Conservation (phyloP, 352 stramenopile genomes). For the Pythium dissotocum region DNA sequence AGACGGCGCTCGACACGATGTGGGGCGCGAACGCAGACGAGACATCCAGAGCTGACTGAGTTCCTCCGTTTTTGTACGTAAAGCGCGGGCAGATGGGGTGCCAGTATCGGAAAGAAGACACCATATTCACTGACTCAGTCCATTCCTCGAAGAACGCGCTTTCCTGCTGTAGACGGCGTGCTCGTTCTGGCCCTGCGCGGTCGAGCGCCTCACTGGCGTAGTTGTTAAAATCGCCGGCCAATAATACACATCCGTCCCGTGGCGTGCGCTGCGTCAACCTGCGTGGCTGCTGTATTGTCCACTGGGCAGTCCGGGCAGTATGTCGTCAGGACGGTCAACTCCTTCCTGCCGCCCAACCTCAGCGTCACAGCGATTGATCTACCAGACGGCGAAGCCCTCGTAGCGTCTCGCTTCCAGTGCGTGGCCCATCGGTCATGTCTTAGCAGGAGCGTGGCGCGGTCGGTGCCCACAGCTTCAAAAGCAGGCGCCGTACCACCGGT, state of each 20-base stretch:
- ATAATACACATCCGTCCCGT: not conserved
- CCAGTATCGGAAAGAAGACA: not conserved
- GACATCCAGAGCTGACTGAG: not conserved
- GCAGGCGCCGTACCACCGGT: not conserved
- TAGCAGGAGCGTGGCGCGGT: not conserved
- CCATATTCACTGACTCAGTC: not conserved
- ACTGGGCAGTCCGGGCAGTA: not conserved
- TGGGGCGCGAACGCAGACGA: not conserved
- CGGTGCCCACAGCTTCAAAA: not conserved
- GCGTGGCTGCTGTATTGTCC: not conserved
- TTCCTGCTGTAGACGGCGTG: not conserved
- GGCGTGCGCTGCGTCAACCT: not conserved
- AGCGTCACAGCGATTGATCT: not conserved
- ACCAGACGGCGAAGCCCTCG: not conserved
- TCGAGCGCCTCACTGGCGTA: not conserved
- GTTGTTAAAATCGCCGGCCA: conserved; percentile 1
- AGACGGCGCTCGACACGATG: not conserved
- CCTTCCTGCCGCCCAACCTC: not conserved
- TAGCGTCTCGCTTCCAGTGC: not conserved
- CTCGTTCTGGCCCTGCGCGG: not conserved
- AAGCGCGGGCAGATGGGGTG: not conserved
- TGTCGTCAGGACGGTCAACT: not conserved
- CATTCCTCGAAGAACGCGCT: not conserved
- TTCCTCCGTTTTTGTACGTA: not conserved
- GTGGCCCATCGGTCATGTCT: not conserved